Evolutionary conservation across 2,329 filamentous ascomycete genomes (phyloP), one percentile per base, ranked within the genome.

Genomic region (Celoporthe dispersa): DNA sequence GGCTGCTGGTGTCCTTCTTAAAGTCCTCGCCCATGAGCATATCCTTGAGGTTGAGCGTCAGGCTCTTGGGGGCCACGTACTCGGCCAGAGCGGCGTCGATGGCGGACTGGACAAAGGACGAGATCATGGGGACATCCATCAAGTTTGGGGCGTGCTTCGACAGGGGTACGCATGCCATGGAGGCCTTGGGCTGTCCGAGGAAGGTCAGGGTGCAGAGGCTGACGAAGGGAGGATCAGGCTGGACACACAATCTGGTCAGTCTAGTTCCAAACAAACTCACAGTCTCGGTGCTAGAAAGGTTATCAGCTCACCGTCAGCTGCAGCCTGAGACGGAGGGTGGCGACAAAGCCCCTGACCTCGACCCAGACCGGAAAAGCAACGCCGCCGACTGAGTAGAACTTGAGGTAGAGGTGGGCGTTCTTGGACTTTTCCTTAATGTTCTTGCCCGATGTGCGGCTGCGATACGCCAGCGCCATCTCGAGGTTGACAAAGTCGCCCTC

Each of bases 11-110:
- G 72, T 94, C 91, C 76, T 93, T 93, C 79, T 93, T 94, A 81
- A 91, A 93, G 75, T 94, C 91, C 70, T 93, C 91, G 4, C 92
- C 92, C 9, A 92, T 86, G 16, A 94, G 85, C 89, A 93, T 93
- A 71, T 92, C 90, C 77, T 93, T 92, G 44, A 94, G 81, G 76
- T 94, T 89, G 7, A 94, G 81, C 0, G 91, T 93, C 66, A 93
- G 80, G 68, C 89, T 92, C 80, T 92, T 93, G 0, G 92, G 92
- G 0, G 92, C 91, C 0, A 94, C 92, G 73, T 93, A 94, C 76
- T 93, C 88, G 0, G 91, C 89, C 76, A 93, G 84, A 0, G 92
- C 91, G 1, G 92, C 91, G 73, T 93, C 90, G 65, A 94, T 89
- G 1, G 91, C 88, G 0, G 88, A 91, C 74, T 94, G 91, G 2